Evolutionary conservation across 1,284 basidiomycete genomes (phyloP).

Genomic region (Puccinia triticina): DNA sequence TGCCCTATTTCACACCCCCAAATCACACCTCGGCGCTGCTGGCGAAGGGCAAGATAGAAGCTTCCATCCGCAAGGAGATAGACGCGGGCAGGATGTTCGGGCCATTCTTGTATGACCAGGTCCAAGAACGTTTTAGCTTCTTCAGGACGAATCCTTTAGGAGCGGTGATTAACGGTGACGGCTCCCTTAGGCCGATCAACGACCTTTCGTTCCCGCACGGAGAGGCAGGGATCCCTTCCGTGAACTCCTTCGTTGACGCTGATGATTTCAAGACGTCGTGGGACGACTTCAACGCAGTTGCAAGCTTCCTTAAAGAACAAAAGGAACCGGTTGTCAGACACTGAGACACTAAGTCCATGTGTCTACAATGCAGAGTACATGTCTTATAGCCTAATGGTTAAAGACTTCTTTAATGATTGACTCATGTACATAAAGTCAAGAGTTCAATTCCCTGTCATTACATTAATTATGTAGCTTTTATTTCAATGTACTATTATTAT

Average conservation of each 20-base stretch:
- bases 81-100: background rate
- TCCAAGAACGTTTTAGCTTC: background rate
- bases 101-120: no score
- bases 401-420: no score
- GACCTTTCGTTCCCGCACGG: slow-evolving; percentile 12
- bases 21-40: background rate
- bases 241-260: no score
- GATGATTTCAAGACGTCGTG: no score
- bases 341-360: no score
- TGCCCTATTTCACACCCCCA: background rate
- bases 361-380: no score
- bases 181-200: slow-evolving; percentile 11
- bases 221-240: background rate
- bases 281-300: background rate
- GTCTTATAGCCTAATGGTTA: no score
- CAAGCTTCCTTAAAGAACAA: background rate
- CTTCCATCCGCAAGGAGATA: background rate
- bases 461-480: no score
- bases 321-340: background rate
- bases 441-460: no score
- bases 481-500: no score
- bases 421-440: no score
- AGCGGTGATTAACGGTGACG: slow-evolving; percentile 3
- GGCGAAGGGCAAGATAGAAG: background rate
- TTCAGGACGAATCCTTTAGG: slow-evolving; percentile 14